Evolutionary conservation across 1,284 basidiomycete genomes (phyloP), one percentile per base, ranked within the genome.

Genomic region (Cryptococcus hybrid): DNA sequence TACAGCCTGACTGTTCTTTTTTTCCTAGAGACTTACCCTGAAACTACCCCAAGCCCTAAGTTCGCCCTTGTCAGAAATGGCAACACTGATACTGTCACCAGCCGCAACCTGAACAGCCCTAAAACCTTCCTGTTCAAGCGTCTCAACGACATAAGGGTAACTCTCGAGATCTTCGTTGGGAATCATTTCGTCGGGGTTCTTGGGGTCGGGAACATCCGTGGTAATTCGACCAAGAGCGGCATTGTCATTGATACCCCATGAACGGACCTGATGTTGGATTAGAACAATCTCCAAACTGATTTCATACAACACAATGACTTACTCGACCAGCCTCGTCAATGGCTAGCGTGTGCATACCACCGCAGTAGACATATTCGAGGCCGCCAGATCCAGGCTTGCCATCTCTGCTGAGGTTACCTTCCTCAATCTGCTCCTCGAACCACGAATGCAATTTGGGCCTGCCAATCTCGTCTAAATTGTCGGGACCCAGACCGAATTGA

Each of bases 1-100:
- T 24, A 24, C 24, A 24, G 24, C 24, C 24, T 24, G 24, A 24
- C 24, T 24, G 24, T 24, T 24, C 24, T 24, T 24, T 24, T 1
- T 34, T 24, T 1, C 4, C 24, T 24, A 43, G 15, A 15, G 47
- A 81, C 89, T 70, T 75, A 93, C 93, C 47, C 91, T 83, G 82
- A 96, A 97, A 54, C 88, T 88, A 40, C 93, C 93, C 93, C 93
- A 97, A 11, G 89, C 89, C 52, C 88, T 82, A 30, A 96, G 78
- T 60, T 90, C 86, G 45, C 93, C 92, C 55, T 86, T 81, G 58
- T 84, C 82, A 57, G 86, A 87, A 60, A 95, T 81, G 12, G 89
- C 90, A 43, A 90, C 87, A 65, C 87, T 89, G 62, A 91, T 87
- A 61, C 86, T 90, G 73, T 94, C 92, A 13, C 92, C 90, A 18